Evolutionary conservation across 768 basidiomycete species (phyloP), one percentile per base, ranked within the genome.

Genomic region (Rhodotorula diobovata): DNA sequence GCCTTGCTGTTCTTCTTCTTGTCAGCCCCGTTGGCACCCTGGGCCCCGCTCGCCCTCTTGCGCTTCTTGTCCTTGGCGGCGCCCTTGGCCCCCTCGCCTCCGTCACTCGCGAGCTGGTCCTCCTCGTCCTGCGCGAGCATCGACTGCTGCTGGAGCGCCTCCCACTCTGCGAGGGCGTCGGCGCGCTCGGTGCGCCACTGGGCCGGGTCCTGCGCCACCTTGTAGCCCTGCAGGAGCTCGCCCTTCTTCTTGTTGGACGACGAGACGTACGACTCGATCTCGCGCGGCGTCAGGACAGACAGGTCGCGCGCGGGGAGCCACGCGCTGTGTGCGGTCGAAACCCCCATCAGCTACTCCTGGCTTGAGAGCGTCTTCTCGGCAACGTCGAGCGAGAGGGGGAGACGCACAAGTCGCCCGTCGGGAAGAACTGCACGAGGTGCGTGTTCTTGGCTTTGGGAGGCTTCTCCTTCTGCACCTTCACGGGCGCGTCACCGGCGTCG

Each of bases 371-470:
- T n/a, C n/a, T n/a, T n/a, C n/a, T n/a, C 78, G 61, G 68, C 28
- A 43, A 23, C 67, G 75, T 51, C 53, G 64, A 61, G 66, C 58
- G 54, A 63, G 67, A 76, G 61, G 64, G 65, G 39, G 30, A 2
- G 32, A 87, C 95, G 80, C 78, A 98, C 96, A 88, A 90, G 81
- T 97, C 95, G 62, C 90, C 93, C 39, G 85, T 86, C 10, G 96
- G 93, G 85, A 96, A 98, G 85, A 94, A 99, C 74, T 88, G 84
- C 43, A 88, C 85, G 72, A 87, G 87, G 81, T 90, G 88, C 75
- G 82, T 83, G 18, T 85, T 82, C 81, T 90, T 93, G 81, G 89
- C 90, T 76, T 83, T 84, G 18, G 94, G n/a, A 5, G 37, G 92
- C 30, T 88, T 88, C 79, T 90, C 89, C 74, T 83, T 86, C 62